Percentiles rank a stretch among this genome's conserved stretches.
These are phyloP conservation scores for Apophysomyces variabilis DNA, from an alignment of 371 early-diverging fungal genomes.

Conservation along the genomic window DNA sequence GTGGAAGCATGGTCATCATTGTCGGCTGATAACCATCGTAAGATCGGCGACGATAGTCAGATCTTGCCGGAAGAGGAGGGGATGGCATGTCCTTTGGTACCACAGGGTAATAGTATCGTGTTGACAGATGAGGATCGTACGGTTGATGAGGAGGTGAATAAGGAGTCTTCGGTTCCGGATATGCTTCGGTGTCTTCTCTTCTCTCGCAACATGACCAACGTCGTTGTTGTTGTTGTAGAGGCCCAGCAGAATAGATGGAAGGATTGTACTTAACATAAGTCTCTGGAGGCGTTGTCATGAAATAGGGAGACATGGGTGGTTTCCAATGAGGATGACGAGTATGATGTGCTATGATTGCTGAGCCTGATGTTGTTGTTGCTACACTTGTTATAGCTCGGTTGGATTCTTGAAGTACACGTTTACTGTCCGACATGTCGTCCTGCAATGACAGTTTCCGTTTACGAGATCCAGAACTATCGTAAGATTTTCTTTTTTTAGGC, in stretches of 20 bases:
- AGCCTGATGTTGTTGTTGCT: no score
- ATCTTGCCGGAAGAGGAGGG: conserved; percentile 8
- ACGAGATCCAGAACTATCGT: conserved; percentile 16
- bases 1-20: background rate
- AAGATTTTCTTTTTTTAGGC: background rate
- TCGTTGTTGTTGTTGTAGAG: background rate
- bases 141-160: conserved; percentile 22
- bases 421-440: background rate
- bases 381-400: background rate
- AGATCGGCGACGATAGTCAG: background rate
- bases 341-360: no score
- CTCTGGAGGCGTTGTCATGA: background rate
- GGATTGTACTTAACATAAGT: background rate
- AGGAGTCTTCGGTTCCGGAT: conserved; percentile 5
- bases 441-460: conserved; percentile 34
- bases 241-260: no score
- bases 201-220: background rate
- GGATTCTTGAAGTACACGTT: background rate
- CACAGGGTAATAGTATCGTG: background rate
- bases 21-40: background rate
- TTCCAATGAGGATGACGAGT: background rate
- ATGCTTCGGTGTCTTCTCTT: background rate
- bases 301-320: background rate
- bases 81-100: conserved; percentile 7
- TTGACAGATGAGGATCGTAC: conserved; percentile 12